Percentiles rank a stretch among this genome's conserved stretches.
These are phyloP conservation scores for Glaciozyma antarctica DNA, from an alignment of 768 basidiomycete species.

Conservation along the genomic window DNA sequence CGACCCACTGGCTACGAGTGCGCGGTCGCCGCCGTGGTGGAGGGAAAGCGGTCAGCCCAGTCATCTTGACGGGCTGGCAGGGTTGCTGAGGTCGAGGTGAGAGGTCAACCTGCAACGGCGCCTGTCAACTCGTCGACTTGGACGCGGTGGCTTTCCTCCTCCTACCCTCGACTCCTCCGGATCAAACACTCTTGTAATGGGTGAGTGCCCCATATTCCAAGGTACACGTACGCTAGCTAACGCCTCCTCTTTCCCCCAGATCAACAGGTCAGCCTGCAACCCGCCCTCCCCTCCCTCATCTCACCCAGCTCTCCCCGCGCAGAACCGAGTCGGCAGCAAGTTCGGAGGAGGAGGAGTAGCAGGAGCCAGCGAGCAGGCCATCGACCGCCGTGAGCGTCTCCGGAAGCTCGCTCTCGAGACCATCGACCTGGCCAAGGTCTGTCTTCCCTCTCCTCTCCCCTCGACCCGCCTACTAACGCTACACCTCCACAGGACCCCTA, in stretches of 20 bases:
- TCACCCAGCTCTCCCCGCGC: conserved; percentile 12
- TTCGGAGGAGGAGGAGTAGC: conserved; percentile 95
- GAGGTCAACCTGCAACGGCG: not conserved
- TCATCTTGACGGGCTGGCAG: not conserved
- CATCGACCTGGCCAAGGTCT: conserved; percentile 72
- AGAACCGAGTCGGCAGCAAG: conserved; percentile 93
- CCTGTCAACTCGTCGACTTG: not conserved
- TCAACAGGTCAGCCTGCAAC: not conserved
- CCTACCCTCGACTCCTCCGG: too few relatives aligned
- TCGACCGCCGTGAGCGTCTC: conserved; percentile 87
- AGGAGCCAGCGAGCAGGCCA: conserved; percentile 86
- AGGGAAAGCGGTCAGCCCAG: not conserved
- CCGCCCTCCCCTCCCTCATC: not conserved
- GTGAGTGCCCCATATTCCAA: not conserved
- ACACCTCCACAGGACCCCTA: conserved; percentile 67
- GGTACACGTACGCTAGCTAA: not conserved
- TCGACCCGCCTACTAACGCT: not conserved
- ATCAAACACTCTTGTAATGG: not conserved
- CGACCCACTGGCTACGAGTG: conserved; percentile 15
- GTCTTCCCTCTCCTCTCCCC: conserved; percentile 24
- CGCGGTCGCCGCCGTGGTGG: not conserved
- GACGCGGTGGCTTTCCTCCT: not conserved
- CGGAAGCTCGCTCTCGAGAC: conserved; percentile 56
- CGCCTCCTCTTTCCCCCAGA: not conserved
- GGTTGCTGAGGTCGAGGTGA: not conserved